Base-by-base conservation (phyloP, 345 rosid species). In the Euphorbia peplus region DNA sequence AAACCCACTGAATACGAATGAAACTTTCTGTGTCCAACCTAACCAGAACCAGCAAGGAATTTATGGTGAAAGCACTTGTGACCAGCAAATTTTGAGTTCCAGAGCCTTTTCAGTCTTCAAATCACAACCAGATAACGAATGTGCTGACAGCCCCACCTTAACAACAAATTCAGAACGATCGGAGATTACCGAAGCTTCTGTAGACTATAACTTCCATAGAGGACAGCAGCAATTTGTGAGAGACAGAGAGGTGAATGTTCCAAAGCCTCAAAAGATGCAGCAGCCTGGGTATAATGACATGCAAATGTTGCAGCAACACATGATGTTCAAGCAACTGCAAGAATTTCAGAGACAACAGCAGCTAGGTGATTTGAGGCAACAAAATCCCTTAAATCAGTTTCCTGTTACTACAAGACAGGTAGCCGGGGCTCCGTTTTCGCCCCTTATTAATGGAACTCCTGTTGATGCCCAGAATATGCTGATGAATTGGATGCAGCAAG, bases 301-400 rank as follows among this genome's bases (percentile, higher is more conserved):
- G 85, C 93, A 85, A 69, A 73, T 86, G 60, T 58, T 85, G 78
- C 96, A 88, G 77, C 91, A 88, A 72, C 88, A 90, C 37, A 42
- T 85, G 61, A 81, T 88, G 84, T 58, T 86, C 70, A 86, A 86
- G 81, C 84, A 90, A 73, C 74, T 87, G 74, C 93, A 84, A 73
- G 97, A 87, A 75, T 68, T 83, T 77, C 92, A 88, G 75, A 84
- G 84, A 71, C 93, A 87, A 79, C 90, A 80, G 64, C 87, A 66
- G 69, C 75, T 71, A 62, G 69, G 79, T 47, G 87, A 83, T 29
- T 71, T 51, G 51, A 81, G 86, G 77, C 83, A 80, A 65, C 82
- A 79, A 67, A 87, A 74, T 70, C 69, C 87, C 44, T 12, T 82
- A 24, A 84, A 76, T 77, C 85, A 79, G 32, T 71, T 75, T 61